Evolutionary conservation across 805 yeast species (phyloP).

Genomic region (Nakazawaea wyomingensis): DNA sequence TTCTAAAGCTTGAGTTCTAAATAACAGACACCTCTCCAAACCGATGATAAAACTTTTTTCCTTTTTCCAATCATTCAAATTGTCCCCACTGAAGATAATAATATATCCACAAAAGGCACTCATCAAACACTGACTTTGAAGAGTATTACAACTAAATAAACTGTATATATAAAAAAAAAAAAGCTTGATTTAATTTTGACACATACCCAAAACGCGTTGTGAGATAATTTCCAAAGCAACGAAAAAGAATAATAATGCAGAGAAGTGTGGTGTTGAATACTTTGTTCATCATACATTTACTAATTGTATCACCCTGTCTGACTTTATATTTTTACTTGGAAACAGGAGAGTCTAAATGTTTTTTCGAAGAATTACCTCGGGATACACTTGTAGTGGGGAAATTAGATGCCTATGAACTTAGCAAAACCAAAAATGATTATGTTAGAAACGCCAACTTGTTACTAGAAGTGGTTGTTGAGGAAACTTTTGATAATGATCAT

Average conservation of each 20-base stretch:
- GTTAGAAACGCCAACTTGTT: slow-evolving; percentile 50
- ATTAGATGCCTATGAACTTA: slow-evolving; percentile 63
- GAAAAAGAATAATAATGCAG: not conserved
- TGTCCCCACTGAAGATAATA: too few species aligned
- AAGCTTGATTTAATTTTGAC: too few species aligned
- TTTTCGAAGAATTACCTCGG: slow-evolving; percentile 72
- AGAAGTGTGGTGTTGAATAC: not conserved
- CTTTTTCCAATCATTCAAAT: too few species aligned
- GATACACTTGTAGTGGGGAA: slow-evolving; percentile 79
- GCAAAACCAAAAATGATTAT: slow-evolving; percentile 40
- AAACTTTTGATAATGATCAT: slow-evolving; percentile 73
- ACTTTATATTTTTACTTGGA: slow-evolving; percentile 73
- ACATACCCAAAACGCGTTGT: too few species aligned
- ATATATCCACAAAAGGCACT: too few species aligned
- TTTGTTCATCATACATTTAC: not conserved
- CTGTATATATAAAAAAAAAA: too few species aligned
- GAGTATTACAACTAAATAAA: too few species aligned
- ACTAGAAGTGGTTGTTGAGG: slow-evolving; percentile 64
- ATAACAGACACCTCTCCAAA: too few species aligned
- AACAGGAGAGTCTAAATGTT: slow-evolving; percentile 75
- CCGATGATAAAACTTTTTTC: too few species aligned
- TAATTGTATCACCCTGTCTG: not conserved
- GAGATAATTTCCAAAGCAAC: too few species aligned
- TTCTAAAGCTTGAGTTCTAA: too few species aligned
- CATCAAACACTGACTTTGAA: too few species aligned